Conservation (phyloP, 139 green algal genomes). For the Pseudopediastrum boryanum region DNA sequence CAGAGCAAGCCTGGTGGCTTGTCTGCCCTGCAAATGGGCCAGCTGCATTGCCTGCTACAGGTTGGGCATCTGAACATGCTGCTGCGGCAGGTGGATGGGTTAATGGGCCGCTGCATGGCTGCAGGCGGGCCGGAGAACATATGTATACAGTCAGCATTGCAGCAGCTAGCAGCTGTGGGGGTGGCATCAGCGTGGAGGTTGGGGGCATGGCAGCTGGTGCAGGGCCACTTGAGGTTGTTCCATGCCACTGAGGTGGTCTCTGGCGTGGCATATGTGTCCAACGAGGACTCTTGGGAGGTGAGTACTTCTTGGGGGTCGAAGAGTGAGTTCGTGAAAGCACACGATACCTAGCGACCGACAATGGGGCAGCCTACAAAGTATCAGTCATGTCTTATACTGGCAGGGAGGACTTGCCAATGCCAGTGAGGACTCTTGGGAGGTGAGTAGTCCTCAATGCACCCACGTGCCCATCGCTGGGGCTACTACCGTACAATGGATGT, state of each 20-base stretch:
- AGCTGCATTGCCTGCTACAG: conserved; percentile 72
- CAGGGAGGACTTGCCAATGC: too few species aligned
- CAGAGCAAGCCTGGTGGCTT: conserved; percentile 18
- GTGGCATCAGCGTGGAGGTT: conserved; percentile 88
- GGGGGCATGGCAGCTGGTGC: conserved; percentile 81
- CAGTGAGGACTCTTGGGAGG: conserved; percentile 66
- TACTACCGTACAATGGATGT: too few species aligned
- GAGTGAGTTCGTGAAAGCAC: too few species aligned
- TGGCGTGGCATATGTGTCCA: conserved; percentile 29
- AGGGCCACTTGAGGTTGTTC: conserved; percentile 57
- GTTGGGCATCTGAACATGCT: conserved; percentile 81
- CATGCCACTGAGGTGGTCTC: not conserved
- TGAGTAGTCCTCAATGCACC: conserved; percentile 26
- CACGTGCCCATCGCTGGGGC: too few species aligned
- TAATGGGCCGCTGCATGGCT: conserved; percentile 38
- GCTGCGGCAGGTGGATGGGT: conserved; percentile 77
- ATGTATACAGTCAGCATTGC: not conserved
- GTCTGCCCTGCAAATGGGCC: conserved; percentile 51
- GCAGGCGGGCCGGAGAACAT: not conserved
- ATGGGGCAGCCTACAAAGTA: too few species aligned
- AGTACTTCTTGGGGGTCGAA: not conserved
- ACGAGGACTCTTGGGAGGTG: conserved; percentile 69
- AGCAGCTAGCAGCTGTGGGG: conserved; percentile 68
- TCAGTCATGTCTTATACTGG: too few species aligned
- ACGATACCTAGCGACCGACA: too few species aligned